Conservation (phyloP, 352 stramenopile species). For the Peronospora farinosa region DNA sequence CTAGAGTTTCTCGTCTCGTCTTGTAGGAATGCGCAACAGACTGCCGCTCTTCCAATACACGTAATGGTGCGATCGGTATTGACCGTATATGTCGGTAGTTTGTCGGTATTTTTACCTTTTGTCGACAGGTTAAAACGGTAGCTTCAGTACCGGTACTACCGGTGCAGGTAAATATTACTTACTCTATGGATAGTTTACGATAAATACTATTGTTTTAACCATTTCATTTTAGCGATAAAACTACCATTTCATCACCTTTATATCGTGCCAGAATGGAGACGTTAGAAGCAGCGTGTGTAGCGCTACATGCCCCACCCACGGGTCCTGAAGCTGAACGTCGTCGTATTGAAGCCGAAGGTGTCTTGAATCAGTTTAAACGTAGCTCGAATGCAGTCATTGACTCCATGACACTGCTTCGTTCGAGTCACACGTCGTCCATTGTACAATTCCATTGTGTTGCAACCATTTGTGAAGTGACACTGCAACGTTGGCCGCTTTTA, state of each 20-base stretch:
- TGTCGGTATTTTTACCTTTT: no score
- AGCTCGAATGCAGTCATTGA: conserved; percentile 59
- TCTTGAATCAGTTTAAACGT: conserved; percentile 78
- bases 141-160: no score
- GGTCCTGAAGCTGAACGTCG: conserved; percentile 41
- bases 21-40: neutral
- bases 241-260: neutral
- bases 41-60: neutral
- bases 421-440: conserved; percentile 31
- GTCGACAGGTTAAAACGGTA: no score
- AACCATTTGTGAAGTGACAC: conserved; percentile 66
- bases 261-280: conserved; percentile 34
- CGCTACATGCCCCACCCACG: conserved; percentile 58
- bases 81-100: no score
- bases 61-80: neutral
- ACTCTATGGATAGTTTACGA: no score
- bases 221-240: no score
- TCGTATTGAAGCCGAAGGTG: conserved; percentile 51
- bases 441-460: conserved; percentile 81
- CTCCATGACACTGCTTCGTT: conserved; percentile 45
- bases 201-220: no score
- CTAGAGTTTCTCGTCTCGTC: neutral
- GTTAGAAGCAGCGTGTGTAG: conserved; percentile 59
- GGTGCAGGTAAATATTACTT: no score
- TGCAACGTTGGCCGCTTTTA: conserved; percentile 60